Evolutionary conservation across 352 stramenopile species (phyloP).

Genomic region (Pilasporangium apinafurcum): DNA sequence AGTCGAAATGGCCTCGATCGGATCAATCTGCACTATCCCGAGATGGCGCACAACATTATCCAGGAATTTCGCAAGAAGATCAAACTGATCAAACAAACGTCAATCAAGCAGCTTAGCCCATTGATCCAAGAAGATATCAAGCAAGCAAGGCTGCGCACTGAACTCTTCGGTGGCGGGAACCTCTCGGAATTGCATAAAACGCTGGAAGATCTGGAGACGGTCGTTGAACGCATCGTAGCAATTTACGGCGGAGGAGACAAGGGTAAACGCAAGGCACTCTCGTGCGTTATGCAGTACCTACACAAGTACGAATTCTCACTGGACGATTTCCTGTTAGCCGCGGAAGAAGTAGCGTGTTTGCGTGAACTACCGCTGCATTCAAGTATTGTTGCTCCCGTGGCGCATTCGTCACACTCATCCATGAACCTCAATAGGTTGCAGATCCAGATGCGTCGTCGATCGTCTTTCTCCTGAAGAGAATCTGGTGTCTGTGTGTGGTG

Average conservation of each 20-base stretch:
- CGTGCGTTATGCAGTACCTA: conserved; percentile 69
- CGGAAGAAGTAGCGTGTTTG: conserved; percentile 39
- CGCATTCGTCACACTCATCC: conserved; percentile 4
- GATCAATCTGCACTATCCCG: conserved; percentile 71
- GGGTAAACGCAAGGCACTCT: conserved; percentile 62
- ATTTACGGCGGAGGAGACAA: conserved; percentile 70
- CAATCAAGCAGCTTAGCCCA: conserved; percentile 18
- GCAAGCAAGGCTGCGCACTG: conserved; percentile 21
- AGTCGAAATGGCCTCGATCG: conserved; percentile 63
- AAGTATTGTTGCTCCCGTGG: not conserved
- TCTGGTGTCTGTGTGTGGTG: not conserved
- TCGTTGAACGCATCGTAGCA: conserved; percentile 43
- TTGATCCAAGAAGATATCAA: conserved; percentile 33
- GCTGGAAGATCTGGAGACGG: conserved; percentile 45
- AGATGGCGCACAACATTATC: conserved; percentile 74
- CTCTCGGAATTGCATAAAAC: conserved; percentile 36
- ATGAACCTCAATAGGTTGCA: conserved; percentile 46
- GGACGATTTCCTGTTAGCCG: conserved; percentile 56
- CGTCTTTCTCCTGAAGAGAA: conserved; percentile 45
- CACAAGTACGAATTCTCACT: conserved; percentile 82
- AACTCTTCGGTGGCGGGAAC: conserved; percentile 11
- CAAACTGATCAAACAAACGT: conserved; percentile 63
- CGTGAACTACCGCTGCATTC: not conserved
- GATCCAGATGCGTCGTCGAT: conserved; percentile 46
- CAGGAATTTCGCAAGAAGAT: conserved; percentile 79